Evolutionary conservation across 495 filamentous ascomycete genomes (phyloP), one percentile per base, ranked within the genome.

Genomic region (Penicillium bialowiezense): DNA sequence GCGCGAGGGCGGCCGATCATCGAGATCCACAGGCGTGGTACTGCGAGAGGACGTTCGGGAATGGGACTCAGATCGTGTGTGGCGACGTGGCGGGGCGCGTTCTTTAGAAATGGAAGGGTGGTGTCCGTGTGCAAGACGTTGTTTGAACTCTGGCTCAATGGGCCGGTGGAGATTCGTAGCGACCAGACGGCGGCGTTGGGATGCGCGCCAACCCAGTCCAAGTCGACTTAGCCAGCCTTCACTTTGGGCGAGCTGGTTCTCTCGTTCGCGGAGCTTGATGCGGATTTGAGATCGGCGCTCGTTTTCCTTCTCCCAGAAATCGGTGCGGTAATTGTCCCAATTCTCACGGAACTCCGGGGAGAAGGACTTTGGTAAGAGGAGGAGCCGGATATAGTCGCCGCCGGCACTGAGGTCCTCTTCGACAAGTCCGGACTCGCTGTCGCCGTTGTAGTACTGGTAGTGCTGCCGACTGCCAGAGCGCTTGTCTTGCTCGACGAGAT

Each of bases 231-330:
- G 69, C 89, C 89, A 93, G 19, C 86, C 81, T 36, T 87, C 75
- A 46, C 82, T 68, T 54, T 77, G 78, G 6, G 86, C 85, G 21
- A 87, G 60, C 47, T 84, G 81, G 24, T 78, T 77, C 53, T 89
- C 81, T 5, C 78, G 78, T 48, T 81, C 76, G 41, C 79, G 77
- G 18, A 93, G 62, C 58, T 86, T 85, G 39, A 80, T 71, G 35
- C 89, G 79, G 31, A 96, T 70, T 38, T 86, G 64, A 5, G 83
- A 79, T 12, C 93, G 88, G 3, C 90, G 81, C 69, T 93, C 90
- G 58, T 98, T 98, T 67, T 98, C 95, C 51, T 83, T 85, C 55
- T 96, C 93, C 93, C 93, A 98, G 62, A 95, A 98, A 50, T 96
- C 91, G 21, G 85, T 80, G 28, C 95, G 79, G 66, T 92, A 98